Evolutionary conservation across 352 stramenopile genomes (phyloP), one percentile per base, ranked within the genome.

Genomic region (Aphanomyces cochlioides): DNA sequence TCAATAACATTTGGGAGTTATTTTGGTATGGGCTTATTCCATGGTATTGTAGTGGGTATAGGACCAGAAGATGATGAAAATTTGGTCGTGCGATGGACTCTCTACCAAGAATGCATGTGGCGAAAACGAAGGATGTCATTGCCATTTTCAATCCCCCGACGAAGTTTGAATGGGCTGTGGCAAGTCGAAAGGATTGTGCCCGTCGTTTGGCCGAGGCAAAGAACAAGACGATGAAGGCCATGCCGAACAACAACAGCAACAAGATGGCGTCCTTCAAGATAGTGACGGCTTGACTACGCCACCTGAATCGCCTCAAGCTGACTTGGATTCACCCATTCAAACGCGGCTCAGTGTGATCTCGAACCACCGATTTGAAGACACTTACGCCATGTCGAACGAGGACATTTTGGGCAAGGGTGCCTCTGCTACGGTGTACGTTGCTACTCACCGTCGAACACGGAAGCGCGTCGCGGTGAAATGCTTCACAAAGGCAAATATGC

Each of bases 401-500:
- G 68, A 79, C 21, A 70, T 81, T 63, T 74, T 91, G 45, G 83
- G 83, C 5, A 79, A 76, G 53, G 84, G 84, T 7, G 81, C 78
- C 40, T 90, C 83, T 67, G 83, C 77, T 34, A 76, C 87, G 17
- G 83, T 91, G 19, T 77, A 80, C 19, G 71, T 76, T 40, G 81
- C 74, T 34, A 83, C 69, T 45, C 71, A 84, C 64, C 84, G 84
- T 65, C 61, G 76, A 37, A 83, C 69, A 7, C 66, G 73, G 40
- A 68, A 76, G 34, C 75, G 79, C 60, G 81, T 82, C 34, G 83
- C 83, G 0, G 78, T 90, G 50, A 90, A 97, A 77, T 93, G 87
- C 73, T 93, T 98, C 47, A 95, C 96, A 73, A 85, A 89, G 66
- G 77, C 78, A 40, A 82, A 90, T 59, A 73, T 96, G 65, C 68